These are phyloP conservation scores for Kappamyces sp. DNA, from an alignment of 192 early-diverging fungal genomes.

Conservation along the genomic window DNA sequence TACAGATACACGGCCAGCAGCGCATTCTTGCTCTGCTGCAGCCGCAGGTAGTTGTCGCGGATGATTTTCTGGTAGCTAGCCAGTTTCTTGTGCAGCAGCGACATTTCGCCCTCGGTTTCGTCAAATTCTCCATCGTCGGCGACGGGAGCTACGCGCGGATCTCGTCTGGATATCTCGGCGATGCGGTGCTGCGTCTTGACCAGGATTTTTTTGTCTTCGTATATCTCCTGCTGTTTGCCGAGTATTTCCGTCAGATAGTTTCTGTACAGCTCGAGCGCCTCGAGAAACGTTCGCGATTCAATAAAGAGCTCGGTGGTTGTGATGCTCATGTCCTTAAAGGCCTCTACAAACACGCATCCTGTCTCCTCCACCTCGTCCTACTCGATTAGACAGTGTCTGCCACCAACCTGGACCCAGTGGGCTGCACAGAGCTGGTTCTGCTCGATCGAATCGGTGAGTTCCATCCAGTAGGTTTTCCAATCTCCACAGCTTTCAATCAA, in stretches of 20 bases:
- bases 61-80: no score
- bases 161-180: background rate
- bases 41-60: no score
- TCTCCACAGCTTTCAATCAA: constrained; percentile 6
- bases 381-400: background rate
- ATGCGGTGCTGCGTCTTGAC: background rate
- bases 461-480: constrained; percentile 5
- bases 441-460: constrained; percentile 2
- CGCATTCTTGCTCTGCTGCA: no score
- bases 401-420: constrained; percentile 1
- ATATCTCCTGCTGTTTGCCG: background rate
- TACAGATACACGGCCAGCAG: no score
- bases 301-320: constrained; percentile 4
- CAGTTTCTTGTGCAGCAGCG: no score
- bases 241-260: background rate
- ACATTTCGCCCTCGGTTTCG: no score
- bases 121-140: background rate
- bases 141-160: constrained; percentile 2
- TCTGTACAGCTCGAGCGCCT: background rate
- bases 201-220: background rate
- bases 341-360: background rate
- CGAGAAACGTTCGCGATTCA: constrained; percentile 1
- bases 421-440: constrained; percentile 4
- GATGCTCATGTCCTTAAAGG: constrained; percentile 2
- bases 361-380: constrained; percentile 8